A percentile compares a stretch with the other conserved stretches of the same genome.
phyloP scores from a whole-genome alignment of 202 grass and related monocot species.

The Bolboschoenoplectus hybrid region DNA sequence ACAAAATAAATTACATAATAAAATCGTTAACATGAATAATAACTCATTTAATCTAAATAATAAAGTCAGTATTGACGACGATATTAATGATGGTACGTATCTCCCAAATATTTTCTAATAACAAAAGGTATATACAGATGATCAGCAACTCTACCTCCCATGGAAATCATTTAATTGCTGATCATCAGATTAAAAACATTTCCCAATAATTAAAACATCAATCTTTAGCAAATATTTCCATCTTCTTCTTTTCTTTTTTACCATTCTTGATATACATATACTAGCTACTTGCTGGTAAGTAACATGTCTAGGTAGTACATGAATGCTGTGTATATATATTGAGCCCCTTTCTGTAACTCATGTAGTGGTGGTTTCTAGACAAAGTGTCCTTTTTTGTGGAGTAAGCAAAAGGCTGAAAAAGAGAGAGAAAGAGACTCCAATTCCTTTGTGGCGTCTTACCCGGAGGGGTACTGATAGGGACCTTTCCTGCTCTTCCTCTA shows the following conservation, averaged over 20 bases:
- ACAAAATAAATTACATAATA: too few species aligned
- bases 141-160: not conserved
- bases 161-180: not conserved
- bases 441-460: conserved; percentile 35
- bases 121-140: too few species aligned
- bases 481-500: conserved; percentile 31
- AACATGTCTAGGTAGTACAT: not conserved
- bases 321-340: not conserved
- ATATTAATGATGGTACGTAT: too few species aligned
- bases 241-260: not conserved
- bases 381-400: conserved; percentile 35
- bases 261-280: not conserved
- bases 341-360: not conserved
- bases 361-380: conserved; percentile 36
- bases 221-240: not conserved
- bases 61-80: too few species aligned
- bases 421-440: conserved; percentile 18
- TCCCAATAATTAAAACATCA: not conserved
- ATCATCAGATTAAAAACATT: not conserved
- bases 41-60: too few species aligned
- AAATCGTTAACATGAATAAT: too few species aligned
- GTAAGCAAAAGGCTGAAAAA: conserved; percentile 37
- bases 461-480: conserved; percentile 37
- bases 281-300: too few species aligned
- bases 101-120: too few species aligned